phyloP scores from a whole-genome alignment of 1,284 basidiomycete genomes.

The Cryptococcus floricola region DNA sequence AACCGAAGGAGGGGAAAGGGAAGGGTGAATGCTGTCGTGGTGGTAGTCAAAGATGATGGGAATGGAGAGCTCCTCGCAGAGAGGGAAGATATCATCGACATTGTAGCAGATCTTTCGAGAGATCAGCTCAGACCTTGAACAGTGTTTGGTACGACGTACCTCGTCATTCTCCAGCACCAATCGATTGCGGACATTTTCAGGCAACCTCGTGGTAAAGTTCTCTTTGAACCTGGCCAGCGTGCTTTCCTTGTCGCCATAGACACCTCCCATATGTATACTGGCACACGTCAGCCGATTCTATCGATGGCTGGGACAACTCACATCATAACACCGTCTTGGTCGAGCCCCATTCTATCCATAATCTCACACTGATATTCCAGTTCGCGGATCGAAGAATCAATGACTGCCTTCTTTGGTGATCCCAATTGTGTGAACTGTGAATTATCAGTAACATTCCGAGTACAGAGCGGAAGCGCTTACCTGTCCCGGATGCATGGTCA shows the following conservation, averaged over 20 bases:
- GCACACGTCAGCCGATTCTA: not conserved
- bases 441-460: not conserved
- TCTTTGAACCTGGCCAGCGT: slow-evolving; percentile 70
- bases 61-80: slow-evolving; percentile 75
- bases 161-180: slow-evolving; percentile 90
- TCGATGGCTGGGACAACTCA: slow-evolving; percentile 8
- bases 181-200: slow-evolving; percentile 63
- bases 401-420: slow-evolving; percentile 67
- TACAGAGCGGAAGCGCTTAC: slow-evolving; percentile 21
- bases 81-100: slow-evolving; percentile 74
- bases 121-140: not conserved
- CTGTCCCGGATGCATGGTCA: slow-evolving; percentile 84
- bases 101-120: slow-evolving; percentile 70
- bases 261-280: slow-evolving; percentile 57
- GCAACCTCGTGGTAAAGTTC: slow-evolving; percentile 60
- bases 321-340: slow-evolving; percentile 46
- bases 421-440: slow-evolving; percentile 70
- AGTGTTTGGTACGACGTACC: slow-evolving; percentile 47
- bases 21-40: slow-evolving; percentile 64
- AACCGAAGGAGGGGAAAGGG: slow-evolving; percentile 37
- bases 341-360: slow-evolving; percentile 70
- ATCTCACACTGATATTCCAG: slow-evolving; percentile 80
- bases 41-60: slow-evolving; percentile 59
- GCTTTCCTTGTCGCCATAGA: slow-evolving; percentile 71
- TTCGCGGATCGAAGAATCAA: slow-evolving; percentile 71